Evolutionary conservation across 306 rosid species (phyloP).

Genomic region (Inga laurina): DNA sequence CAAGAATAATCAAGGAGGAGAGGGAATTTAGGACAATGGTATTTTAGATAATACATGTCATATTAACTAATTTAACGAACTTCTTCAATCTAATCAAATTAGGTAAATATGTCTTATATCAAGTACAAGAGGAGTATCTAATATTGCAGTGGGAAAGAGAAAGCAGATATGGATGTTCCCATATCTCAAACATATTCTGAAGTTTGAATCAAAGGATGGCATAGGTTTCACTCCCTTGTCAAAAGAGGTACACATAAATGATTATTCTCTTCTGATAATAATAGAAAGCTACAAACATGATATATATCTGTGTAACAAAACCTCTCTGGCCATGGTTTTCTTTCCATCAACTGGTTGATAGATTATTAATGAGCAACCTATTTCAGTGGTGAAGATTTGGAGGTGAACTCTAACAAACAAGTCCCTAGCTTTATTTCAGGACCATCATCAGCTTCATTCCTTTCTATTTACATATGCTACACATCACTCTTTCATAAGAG

Average conservation of each 20-base stretch:
- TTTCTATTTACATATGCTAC: neutral
- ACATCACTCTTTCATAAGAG: neutral
- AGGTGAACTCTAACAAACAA: neutral
- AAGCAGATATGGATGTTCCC: no score
- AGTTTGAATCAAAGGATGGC: neutral
- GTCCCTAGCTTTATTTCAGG: neutral
- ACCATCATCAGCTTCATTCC: neutral
- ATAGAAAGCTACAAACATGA: neutral
- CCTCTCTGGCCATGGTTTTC: neutral
- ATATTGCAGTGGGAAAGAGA: no score
- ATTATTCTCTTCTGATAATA: neutral
- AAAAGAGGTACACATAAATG: neutral
- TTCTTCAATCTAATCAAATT: no score
- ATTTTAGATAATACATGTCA: no score
- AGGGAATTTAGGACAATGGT: fast-evolving
- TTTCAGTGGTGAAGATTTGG: neutral
- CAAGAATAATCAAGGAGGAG: no score
- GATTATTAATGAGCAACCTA: neutral
- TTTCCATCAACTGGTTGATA: neutral
- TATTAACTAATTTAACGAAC: no score
- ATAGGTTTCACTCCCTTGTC: neutral
- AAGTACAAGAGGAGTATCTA: no score
- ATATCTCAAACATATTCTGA: neutral
- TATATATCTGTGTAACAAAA: neutral
- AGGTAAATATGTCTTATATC: no score